Conservation (phyloP, 1,284 basidiomycete species). For the Leccinum angustisporum region DNA sequence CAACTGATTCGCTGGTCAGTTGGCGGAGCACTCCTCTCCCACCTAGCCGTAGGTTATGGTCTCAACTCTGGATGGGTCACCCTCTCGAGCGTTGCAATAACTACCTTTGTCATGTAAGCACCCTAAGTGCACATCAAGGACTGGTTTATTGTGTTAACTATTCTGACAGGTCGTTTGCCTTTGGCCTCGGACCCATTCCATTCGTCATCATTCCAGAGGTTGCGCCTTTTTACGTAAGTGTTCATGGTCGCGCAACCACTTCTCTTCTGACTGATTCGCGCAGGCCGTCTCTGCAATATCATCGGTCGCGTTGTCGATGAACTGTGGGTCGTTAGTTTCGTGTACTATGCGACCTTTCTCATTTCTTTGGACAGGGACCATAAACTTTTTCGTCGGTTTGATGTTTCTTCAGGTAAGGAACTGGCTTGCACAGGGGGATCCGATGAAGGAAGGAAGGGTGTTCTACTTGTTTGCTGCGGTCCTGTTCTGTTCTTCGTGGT, state of each 20-base stretch:
- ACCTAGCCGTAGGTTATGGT: conserved; percentile 70
- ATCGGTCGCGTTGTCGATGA: conserved; percentile 79
- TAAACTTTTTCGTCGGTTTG: conserved; percentile 81
- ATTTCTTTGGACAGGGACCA: conserved; percentile 55
- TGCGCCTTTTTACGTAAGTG: conserved; percentile 71
- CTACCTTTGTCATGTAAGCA: conserved; percentile 73
- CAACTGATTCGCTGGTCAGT: conserved; percentile 58
- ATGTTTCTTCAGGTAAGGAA: conserved; percentile 83
- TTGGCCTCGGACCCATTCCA: conserved; percentile 90
- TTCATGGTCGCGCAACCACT: not conserved
- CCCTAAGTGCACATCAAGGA: conserved; percentile 38
- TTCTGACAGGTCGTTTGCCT: conserved; percentile 70
- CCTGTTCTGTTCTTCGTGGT: conserved; percentile 40
- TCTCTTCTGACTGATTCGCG: not conserved
- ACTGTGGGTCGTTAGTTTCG: conserved; percentile 53
- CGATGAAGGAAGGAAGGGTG: conserved; percentile 71
- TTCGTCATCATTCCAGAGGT: conserved; percentile 94
- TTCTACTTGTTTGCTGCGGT: conserved; percentile 76
- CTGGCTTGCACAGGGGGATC: conserved; percentile 62
- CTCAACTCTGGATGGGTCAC: conserved; percentile 60
- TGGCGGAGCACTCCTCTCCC: conserved; percentile 63
- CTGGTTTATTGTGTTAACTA: conserved; percentile 2
- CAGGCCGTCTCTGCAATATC: conserved; percentile 85
- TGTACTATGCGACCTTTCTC: not conserved
- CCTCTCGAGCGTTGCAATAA: conserved; percentile 75